phyloP scores from a whole-genome alignment of 2,329 filamentous ascomycete genomes.

The Exophiala phaeomuriformis region DNA sequence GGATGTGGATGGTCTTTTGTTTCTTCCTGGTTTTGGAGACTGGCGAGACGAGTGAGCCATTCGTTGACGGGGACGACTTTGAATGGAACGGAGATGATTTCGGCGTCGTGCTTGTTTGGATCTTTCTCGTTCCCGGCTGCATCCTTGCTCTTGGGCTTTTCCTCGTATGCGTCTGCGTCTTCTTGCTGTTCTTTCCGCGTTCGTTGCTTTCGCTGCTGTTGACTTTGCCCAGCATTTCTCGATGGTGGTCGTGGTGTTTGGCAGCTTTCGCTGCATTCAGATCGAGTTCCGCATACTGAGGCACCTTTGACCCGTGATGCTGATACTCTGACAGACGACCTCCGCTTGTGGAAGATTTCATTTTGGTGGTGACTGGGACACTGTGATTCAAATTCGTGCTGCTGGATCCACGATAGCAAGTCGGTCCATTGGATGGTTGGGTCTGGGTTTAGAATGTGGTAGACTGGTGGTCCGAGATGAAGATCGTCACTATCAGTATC shows the following conservation, averaged over 20 bases:
- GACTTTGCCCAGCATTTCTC: too few relatives aligned
- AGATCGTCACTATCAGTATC: background rate
- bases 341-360: too few relatives aligned
- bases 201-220: too few relatives aligned
- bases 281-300: background rate
- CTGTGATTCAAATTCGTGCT: background rate
- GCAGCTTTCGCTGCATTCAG: background rate
- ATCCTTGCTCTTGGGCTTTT: too few relatives aligned
- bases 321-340: too few relatives aligned
- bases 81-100: background rate
- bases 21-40: constrained; percentile 22
- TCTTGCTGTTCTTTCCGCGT: too few relatives aligned
- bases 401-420: constrained; percentile 6
- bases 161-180: too few relatives aligned
- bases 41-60: constrained; percentile 41
- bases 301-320: too few relatives aligned
- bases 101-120: background rate
- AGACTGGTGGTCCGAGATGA: constrained; percentile 30
- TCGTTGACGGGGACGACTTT: constrained; percentile 38
- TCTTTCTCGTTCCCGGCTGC: too few relatives aligned
- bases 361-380: too few relatives aligned
- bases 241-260: too few relatives aligned
- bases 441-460: constrained; percentile 46
- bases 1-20: constrained; percentile 41
- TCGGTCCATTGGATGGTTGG: constrained; percentile 7